Base-by-base conservation (phyloP, 495 filamentous ascomycete species). In the Xylaria intraflava region DNA sequence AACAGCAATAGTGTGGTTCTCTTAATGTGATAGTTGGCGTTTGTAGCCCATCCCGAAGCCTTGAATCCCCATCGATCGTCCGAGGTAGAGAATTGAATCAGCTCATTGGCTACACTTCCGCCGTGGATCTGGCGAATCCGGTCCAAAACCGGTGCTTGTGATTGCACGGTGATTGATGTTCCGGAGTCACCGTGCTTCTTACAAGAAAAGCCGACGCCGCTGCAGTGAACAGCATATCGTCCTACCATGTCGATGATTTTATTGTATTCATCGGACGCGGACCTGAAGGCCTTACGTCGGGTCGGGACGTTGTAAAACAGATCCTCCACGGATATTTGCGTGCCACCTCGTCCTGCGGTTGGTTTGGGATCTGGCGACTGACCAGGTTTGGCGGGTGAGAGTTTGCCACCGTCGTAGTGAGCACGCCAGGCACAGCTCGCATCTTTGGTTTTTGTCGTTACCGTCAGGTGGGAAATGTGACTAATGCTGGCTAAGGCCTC, bases 401-500 rank as follows among this genome's bases (percentile, higher is more conserved):
- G 75, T 55, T 86, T 90, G 16, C 93, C 92, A 69, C 88, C 84
- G 24, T 84, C 82, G 65, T 94, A 99, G 57, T 87, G 81, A 26
- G 90, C 90, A 57, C 77, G 82, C 86, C 86, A 99, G 12, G 94
- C 93, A 70, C 88, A 90, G 65, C 81, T 85, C 1, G 90, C 95
- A 41, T 91, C 85, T 35, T 86, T 85, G 9, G 91, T 97, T 69
- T 88, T 94, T 1, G 94, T 97, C 10, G 92, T 96, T 26, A 99
- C 88, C 1, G 86, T 89, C 26, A 99, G 78, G 72, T 97, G 94
- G 44, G 94, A 90, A 57, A 97, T 96, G 70, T 98, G 93, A 64
- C 93, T 97, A 67, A 99, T 99, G 76, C 92, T 96, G 10, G 94
- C 94, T 59, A 99, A 71, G 10, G 94, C 94, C 71, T 99, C 94